Evolutionary conservation across 805 yeast genomes (phyloP).

Genomic region (Maudiozyma bulderi): DNA sequence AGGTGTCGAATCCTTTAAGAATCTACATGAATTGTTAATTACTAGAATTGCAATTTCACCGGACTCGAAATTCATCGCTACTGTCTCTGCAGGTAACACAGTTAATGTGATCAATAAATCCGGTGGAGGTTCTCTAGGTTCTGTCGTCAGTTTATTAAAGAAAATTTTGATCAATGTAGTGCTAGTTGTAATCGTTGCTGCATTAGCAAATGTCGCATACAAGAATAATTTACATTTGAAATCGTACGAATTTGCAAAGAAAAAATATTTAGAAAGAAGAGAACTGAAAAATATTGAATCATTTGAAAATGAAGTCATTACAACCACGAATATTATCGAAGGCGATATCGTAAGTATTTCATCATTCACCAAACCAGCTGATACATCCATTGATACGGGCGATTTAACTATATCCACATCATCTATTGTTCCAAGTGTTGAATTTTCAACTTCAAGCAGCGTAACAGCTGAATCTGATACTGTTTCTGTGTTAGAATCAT

Average conservation of each 20-base stretch:
- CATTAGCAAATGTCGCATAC: conserved; percentile 16
- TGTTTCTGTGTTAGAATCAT: no score
- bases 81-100: conserved; percentile 70
- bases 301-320: conserved; percentile 6
- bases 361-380: not conserved
- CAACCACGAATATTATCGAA: not conserved
- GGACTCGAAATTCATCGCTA: conserved; percentile 54
- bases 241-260: conserved; percentile 10
- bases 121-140: not conserved
- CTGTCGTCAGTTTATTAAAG: not conserved
- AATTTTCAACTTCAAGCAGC: no score
- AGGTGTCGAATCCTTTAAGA: conserved; percentile 39
- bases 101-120: conserved; percentile 42
- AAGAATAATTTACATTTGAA: conserved; percentile 19
- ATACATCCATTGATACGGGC: not conserved
- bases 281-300: conserved; percentile 9
- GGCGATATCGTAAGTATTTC: not conserved
- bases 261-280: conserved; percentile 12
- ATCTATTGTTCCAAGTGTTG: no score
- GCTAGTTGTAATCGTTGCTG: conserved; percentile 19
- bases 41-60: conserved; percentile 65
- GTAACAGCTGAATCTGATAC: no score
- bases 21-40: conserved; percentile 70
- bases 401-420: not conserved
- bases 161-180: conserved; percentile 17